These are phyloP conservation scores for Leccinum pachyderme DNA, from an alignment of 1,284 basidiomycete genomes.

Conservation along the genomic window DNA sequence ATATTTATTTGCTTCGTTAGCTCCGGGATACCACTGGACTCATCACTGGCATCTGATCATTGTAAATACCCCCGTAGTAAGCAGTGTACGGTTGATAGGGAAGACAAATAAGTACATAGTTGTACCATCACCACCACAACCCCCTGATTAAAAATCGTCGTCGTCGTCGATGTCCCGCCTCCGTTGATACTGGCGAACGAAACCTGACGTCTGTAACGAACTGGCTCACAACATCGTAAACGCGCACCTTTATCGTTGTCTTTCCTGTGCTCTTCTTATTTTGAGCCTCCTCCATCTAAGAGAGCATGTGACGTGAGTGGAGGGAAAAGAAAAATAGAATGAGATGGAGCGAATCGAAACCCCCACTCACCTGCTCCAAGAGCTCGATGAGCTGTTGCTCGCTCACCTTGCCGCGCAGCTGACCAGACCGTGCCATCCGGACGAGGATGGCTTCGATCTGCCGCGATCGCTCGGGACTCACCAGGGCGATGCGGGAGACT, in stretches of 20 bases:
- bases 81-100: background rate
- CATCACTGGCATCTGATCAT: background rate
- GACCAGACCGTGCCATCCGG: slow-evolving; percentile 92
- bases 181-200: slow-evolving; percentile 61
- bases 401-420: slow-evolving; percentile 80
- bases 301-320: background rate
- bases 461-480: slow-evolving; percentile 83
- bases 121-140: background rate
- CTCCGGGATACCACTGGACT: background rate
- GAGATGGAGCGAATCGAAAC: background rate
- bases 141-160: slow-evolving; percentile 53
- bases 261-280: slow-evolving; percentile 54
- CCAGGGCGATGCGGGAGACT: slow-evolving; percentile 92
- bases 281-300: slow-evolving; percentile 65
- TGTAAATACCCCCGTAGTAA: background rate
- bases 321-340: background rate
- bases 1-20: background rate
- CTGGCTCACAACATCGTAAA: slow-evolving; percentile 7
- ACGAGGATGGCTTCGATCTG: slow-evolving; percentile 86
- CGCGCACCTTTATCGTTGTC: slow-evolving; percentile 66
- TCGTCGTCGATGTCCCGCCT: slow-evolving; percentile 65
- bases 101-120: background rate
- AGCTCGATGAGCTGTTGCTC: slow-evolving; percentile 90
- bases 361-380: slow-evolving; percentile 79
- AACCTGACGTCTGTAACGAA: background rate